Percentiles rank a stretch among this genome's conserved stretches.
Conservation (phyloP, 768 basidiomycete species). For the Phylloporus arenicola region DNA sequence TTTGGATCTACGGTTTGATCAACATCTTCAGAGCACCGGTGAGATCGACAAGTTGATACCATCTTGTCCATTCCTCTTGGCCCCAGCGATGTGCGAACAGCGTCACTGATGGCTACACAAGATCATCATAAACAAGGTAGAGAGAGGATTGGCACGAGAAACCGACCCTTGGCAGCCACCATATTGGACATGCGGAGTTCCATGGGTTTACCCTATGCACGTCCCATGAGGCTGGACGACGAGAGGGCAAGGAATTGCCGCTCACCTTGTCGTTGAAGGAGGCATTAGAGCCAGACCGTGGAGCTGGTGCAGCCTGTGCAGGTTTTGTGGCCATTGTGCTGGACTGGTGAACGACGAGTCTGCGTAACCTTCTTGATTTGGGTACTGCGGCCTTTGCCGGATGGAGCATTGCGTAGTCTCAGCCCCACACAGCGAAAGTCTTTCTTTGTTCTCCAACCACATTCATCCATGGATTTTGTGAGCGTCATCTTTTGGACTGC, state of each 20-base stretch:
- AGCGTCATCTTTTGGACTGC: conserved; percentile 5
- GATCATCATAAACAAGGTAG: conserved; percentile 5
- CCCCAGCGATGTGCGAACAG: conserved; percentile 92
- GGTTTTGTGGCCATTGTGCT: conserved; percentile 28
- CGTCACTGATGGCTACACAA: conserved; percentile 85
- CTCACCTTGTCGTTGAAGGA: conserved; percentile 83
- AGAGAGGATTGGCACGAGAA: neutral
- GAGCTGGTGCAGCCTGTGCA: conserved; percentile 6
- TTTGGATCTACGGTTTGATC: conserved; percentile 70
- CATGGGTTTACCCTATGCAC: conserved; percentile 87
- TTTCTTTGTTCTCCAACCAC: conserved; percentile 21
- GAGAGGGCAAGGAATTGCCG: neutral
- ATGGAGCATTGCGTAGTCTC: conserved; percentile 27
- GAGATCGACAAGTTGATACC: conserved; percentile 44
- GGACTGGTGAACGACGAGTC: neutral
- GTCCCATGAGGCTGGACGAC: conserved; percentile 17
- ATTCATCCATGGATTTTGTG: conserved; percentile 36
- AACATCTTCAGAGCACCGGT: conserved; percentile 4
- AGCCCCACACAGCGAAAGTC: neutral
- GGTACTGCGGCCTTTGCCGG: conserved; percentile 26
- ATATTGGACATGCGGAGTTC: conserved; percentile 96
- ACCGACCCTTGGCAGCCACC: conserved; percentile 92
- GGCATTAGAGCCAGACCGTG: conserved; percentile 55
- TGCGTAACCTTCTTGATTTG: conserved; percentile 20
- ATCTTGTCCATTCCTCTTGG: conserved; percentile 99